Conservation (phyloP, 2,329 filamentous ascomycete species). For the Trichoderma sp. region DNA sequence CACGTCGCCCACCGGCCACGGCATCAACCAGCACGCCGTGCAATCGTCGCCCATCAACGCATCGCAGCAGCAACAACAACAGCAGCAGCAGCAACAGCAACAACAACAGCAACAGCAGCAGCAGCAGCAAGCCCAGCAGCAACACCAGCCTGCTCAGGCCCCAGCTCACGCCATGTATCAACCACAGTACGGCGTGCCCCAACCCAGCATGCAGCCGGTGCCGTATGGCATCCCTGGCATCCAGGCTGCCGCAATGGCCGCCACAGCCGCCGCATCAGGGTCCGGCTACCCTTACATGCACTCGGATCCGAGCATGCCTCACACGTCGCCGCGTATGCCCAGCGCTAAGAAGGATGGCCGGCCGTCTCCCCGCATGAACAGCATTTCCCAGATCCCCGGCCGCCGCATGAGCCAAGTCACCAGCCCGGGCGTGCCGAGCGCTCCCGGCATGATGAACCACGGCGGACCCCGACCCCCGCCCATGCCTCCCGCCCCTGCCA, state of each 20-base stretch:
- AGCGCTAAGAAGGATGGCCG: conserved; percentile 73
- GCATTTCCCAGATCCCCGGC: conserved; percentile 59
- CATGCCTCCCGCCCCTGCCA: conserved; percentile 64
- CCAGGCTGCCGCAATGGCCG: conserved; percentile 88
- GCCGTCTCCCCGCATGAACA: conserved; percentile 75
- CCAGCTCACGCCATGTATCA: conserved; percentile 78
- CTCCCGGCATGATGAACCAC: conserved; percentile 77
- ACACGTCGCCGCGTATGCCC: conserved; percentile 77
- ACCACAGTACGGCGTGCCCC: conserved; percentile 72
- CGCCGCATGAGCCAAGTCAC: conserved; percentile 77
- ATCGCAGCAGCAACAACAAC: conserved; percentile 53
- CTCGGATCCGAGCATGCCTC: conserved; percentile 67
- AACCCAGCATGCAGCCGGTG: conserved; percentile 67
- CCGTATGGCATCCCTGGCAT: conserved; percentile 77
- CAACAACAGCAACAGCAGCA: conserved; percentile 43
- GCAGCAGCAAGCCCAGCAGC: conserved; percentile 36
- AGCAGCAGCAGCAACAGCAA: not conserved
- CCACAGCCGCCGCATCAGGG: conserved; percentile 87
- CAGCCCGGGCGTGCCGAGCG: conserved; percentile 72
- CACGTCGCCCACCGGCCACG: conserved; percentile 72
- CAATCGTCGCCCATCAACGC: conserved; percentile 80
- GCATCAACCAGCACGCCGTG: conserved; percentile 66
- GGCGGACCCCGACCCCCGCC: conserved; percentile 57
- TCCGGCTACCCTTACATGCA: conserved; percentile 73
- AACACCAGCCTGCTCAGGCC: conserved; percentile 60